These are phyloP conservation scores for Yamagishiella unicocca DNA, from an alignment of 139 green algal species.

Conservation along the genomic window DNA sequence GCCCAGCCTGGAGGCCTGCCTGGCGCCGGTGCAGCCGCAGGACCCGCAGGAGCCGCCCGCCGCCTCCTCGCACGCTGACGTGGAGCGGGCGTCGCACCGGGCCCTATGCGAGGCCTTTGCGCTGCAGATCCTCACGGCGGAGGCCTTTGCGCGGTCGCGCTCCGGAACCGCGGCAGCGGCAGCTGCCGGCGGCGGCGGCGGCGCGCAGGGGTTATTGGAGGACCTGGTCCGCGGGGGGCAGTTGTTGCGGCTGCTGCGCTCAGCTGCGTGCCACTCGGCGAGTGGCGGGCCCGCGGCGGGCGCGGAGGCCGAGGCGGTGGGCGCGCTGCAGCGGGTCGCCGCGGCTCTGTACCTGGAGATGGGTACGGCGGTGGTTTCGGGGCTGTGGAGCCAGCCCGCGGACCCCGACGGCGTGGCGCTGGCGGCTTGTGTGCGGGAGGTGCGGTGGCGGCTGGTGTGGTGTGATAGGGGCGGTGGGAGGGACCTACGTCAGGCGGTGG, in stretches of 20 bases:
- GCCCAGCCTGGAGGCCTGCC: constrained; percentile 37
- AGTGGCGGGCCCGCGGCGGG: background rate
- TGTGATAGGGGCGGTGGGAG: background rate
- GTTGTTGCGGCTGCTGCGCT: constrained; percentile 3
- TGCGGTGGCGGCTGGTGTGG: background rate
- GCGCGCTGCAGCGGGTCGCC: background rate
- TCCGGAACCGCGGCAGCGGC: constrained; percentile 1
- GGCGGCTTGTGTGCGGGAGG: constrained; percentile 10
- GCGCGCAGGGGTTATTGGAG: background rate
- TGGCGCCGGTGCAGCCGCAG: background rate
- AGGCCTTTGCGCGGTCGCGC: constrained; percentile 12
- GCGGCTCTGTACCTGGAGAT: constrained; percentile 47
- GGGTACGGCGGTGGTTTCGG: constrained; percentile 18
- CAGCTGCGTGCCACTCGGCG: background rate
- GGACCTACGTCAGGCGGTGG: no score
- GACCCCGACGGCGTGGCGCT: constrained; percentile 18
- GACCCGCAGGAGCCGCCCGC: background rate
- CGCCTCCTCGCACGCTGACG: background rate
- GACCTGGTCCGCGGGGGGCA: background rate
- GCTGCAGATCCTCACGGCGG: constrained; percentile 51
- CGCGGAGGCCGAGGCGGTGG: background rate
- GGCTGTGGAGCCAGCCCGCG: background rate
- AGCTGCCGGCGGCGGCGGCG: constrained; percentile 13
- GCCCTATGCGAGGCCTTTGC: constrained; percentile 46
- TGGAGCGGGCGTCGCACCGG: background rate